Evolutionary conservation across 495 filamentous ascomycete species (phyloP), one percentile per base, ranked within the genome.

Genomic region (Hypoxylon lienhwacheense): DNA sequence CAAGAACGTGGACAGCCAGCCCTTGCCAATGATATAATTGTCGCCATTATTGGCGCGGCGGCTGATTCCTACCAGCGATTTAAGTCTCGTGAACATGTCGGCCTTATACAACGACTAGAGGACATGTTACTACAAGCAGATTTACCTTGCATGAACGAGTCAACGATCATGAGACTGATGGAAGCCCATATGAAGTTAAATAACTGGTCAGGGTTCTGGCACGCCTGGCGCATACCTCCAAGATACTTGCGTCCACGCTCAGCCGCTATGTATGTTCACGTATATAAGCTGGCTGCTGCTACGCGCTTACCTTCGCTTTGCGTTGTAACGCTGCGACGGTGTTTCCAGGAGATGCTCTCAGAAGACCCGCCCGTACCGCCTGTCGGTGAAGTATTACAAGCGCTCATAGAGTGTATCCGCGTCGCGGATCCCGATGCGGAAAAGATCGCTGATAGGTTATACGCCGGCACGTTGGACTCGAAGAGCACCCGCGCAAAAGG

Each of bases 121-220:
- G 28, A 51, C 11, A 28, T 67, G 5, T 37, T 70, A 5, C 36
- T 46, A 4, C 53, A 62, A 11, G 44, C 32, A 28, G 49, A 74
- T 20, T 41, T 80, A 11, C 66, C 72, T n/a, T 80, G 77, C 46
- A 72, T 80, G 20, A 65, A 74, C 5, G 72, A 75, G 8, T 59
- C 78, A 8, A 67, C 74, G 1, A 70, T 80, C 16, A 63, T 74
- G 20, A 69, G 73, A 26, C 75, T 86, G 6, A 64, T 85, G 47
- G 55, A 68, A 0, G 50, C 73, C 24, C 75, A 72, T 59, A 68
- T 64, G 15, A 59, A 44, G 61, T 52, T 55, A 21, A 60, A 67
- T 1, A 62, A 81, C 42, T 86, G 81, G 74, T 63, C 73, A 8
- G 66, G 66, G 3, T 82, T 90, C 53, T 87, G 81, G 84, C 72